Conservation (phyloP, 2,329 filamentous ascomycete species). For the Monosporascus ibericus region DNA sequence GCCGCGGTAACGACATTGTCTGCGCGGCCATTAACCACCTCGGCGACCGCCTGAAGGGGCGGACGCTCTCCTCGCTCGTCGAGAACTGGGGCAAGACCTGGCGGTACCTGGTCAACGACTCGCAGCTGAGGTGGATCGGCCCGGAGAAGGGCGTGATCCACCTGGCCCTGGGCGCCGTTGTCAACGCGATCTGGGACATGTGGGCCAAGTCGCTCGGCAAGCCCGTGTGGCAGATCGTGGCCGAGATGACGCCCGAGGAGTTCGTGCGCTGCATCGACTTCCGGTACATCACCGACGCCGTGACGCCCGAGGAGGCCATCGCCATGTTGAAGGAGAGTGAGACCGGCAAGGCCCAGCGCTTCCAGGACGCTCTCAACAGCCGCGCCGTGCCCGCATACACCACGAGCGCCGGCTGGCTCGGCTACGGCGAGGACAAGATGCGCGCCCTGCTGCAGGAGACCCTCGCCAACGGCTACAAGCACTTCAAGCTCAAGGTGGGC, state of each 20-base stretch:
- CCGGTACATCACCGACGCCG: slow-evolving; percentile 88
- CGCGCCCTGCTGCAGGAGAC: slow-evolving; percentile 67
- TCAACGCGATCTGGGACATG: slow-evolving; percentile 93
- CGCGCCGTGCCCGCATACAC: slow-evolving; percentile 85
- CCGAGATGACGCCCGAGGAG: slow-evolving; percentile 84
- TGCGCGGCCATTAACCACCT: slow-evolving; percentile 78
- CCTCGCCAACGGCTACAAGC: slow-evolving; percentile 66
- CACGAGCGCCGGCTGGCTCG: slow-evolving; percentile 86
- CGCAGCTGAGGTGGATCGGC: slow-evolving; percentile 87
- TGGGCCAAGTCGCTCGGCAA: slow-evolving; percentile 84
- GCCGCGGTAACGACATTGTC: slow-evolving; percentile 87
- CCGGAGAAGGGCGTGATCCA: slow-evolving; percentile 94
- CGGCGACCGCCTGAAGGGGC: slow-evolving; percentile 67
- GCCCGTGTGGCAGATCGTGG: slow-evolving; percentile 85
- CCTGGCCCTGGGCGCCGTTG: slow-evolving; percentile 79
- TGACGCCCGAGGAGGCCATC: slow-evolving; percentile 79
- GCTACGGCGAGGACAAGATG: slow-evolving; percentile 86
- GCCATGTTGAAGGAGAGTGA: slow-evolving; percentile 61
- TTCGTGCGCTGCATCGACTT: slow-evolving; percentile 88
- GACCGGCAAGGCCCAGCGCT: slow-evolving; percentile 60
- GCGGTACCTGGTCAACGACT: slow-evolving; percentile 87
- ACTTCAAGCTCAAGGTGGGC: slow-evolving; percentile 92
- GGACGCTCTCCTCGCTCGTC: slow-evolving; percentile 70
- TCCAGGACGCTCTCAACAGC: slow-evolving; percentile 67
- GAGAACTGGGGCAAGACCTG: slow-evolving; percentile 82